These are phyloP conservation scores for Geotrichum histeridarum DNA, from an alignment of 1,139 yeast species.

Conservation along the genomic window DNA sequence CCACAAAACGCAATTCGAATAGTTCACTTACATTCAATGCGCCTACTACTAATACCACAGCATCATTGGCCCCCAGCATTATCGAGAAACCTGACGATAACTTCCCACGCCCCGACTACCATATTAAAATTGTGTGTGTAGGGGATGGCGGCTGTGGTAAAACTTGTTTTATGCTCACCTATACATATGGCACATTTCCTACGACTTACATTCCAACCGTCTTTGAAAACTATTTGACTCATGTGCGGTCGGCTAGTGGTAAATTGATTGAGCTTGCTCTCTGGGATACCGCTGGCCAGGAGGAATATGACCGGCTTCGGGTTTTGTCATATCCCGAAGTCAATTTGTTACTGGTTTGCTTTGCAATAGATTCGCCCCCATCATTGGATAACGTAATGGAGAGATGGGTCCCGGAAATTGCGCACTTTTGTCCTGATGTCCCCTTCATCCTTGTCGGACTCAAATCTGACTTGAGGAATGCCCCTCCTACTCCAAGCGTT, in stretches of 20 bases:
- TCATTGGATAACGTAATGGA: constrained; percentile 71
- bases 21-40: not conserved
- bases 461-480: constrained; percentile 57
- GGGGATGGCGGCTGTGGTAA: constrained; percentile 97
- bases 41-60: not conserved
- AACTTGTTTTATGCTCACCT: constrained; percentile 78
- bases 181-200: constrained; percentile 74
- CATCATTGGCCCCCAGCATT: not conserved
- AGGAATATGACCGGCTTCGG: constrained; percentile 78
- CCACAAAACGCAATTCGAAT: constrained; percentile 7
- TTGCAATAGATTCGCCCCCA: constrained; percentile 58
- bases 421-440: constrained; percentile 73
- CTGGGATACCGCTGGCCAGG: constrained; percentile 96
- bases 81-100: not conserved
- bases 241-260: constrained; percentile 51
- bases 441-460: constrained; percentile 77
- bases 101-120: constrained; percentile 23
- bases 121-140: constrained; percentile 56
- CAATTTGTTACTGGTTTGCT: constrained; percentile 68
- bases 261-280: constrained; percentile 65
- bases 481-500: constrained; percentile 22
- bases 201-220: constrained; percentile 78
- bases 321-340: constrained; percentile 83
- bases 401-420: constrained; percentile 82
- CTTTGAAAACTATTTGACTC: constrained; percentile 76